Percentiles rank a stretch among this genome's conserved stretches.
Evolutionary conservation across 805 yeast species (phyloP).

Genomic region (Clavispora fructus): DNA sequence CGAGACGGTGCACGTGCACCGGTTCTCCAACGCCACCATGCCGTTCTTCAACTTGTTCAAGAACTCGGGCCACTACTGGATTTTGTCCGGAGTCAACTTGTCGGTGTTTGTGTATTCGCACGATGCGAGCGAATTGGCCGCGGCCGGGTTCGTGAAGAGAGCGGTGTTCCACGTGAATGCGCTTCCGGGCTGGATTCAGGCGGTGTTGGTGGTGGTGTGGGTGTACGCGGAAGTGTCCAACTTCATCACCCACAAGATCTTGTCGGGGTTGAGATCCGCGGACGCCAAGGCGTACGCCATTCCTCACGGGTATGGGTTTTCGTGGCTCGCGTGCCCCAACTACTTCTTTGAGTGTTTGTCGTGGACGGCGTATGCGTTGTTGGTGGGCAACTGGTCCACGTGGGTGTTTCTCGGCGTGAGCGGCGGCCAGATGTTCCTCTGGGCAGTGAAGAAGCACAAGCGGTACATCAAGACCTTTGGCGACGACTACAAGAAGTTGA

Average conservation of each 20-base stretch:
- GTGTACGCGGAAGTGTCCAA: constrained; percentile 66
- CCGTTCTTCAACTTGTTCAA: constrained; percentile 83
- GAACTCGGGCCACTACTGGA: constrained; percentile 89
- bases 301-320: constrained; percentile 83
- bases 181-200: constrained; percentile 24
- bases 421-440: constrained; percentile 75
- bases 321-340: constrained; percentile 83
- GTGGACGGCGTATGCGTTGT: constrained; percentile 67
- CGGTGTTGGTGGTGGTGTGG: constrained; percentile 41
- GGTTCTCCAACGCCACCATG: constrained; percentile 87
- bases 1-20: constrained; percentile 81
- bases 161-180: constrained; percentile 43
- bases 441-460: constrained; percentile 87
- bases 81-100: constrained; percentile 66
- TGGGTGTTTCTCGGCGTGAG: constrained; percentile 68
- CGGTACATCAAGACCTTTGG: constrained; percentile 64
- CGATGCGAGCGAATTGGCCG: constrained; percentile 7
- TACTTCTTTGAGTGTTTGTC: constrained; percentile 80
- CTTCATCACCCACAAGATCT: constrained; percentile 61
- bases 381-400: constrained; percentile 75
- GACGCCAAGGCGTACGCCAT: constrained; percentile 53
- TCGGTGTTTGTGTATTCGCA: constrained; percentile 44
- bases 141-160: constrained; percentile 18
- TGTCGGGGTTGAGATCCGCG: constrained; percentile 54
- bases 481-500: constrained; percentile 69